Evolutionary conservation across 306 rosid species (phyloP).

Genomic region (Quercus mongolica): DNA sequence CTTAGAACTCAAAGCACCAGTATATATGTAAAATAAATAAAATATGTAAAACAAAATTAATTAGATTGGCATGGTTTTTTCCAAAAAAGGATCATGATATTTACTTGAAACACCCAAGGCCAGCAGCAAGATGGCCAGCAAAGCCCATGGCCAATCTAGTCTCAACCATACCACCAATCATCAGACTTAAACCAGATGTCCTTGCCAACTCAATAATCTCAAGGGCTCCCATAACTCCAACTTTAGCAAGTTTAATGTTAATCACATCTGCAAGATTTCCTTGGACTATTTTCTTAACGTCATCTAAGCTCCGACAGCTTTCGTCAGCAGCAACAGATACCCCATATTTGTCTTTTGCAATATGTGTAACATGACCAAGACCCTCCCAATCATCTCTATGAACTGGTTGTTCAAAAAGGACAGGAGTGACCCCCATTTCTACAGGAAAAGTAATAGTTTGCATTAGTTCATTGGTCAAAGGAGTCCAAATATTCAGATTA

Average conservation of each 20-base stretch:
- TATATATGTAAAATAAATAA: background rate
- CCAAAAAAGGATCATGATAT: background rate
- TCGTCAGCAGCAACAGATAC: slow-evolving; percentile 95
- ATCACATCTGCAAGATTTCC: slow-evolving; percentile 71
- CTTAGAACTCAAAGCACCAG: background rate
- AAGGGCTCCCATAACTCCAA: slow-evolving; percentile 81
- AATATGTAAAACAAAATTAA: background rate
- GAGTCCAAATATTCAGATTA: background rate
- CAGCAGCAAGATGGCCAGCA: slow-evolving; percentile 91
- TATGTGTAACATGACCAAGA: slow-evolving; percentile 60
- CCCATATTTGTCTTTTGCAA: slow-evolving; percentile 69
- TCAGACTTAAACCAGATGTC: slow-evolving; percentile 57
- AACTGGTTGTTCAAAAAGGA: slow-evolving; percentile 90
- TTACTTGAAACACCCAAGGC: slow-evolving; percentile 80
- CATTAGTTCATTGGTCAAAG: slow-evolving; percentile 10
- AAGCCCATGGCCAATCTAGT: slow-evolving; percentile 91
- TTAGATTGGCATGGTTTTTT: background rate
- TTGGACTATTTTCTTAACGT: slow-evolving; percentile 65
- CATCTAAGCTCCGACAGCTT: slow-evolving; percentile 70
- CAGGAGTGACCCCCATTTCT: slow-evolving; percentile 83
- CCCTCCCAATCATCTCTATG: slow-evolving; percentile 99
- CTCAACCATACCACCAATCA: slow-evolving; percentile 97
- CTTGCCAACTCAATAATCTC: slow-evolving; percentile 66
- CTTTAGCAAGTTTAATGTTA: slow-evolving; percentile 88
- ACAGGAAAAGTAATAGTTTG: slow-evolving; percentile 25